Conservation (phyloP, 2,329 filamentous ascomycete genomes). For the Botrytis byssoidea region DNA sequence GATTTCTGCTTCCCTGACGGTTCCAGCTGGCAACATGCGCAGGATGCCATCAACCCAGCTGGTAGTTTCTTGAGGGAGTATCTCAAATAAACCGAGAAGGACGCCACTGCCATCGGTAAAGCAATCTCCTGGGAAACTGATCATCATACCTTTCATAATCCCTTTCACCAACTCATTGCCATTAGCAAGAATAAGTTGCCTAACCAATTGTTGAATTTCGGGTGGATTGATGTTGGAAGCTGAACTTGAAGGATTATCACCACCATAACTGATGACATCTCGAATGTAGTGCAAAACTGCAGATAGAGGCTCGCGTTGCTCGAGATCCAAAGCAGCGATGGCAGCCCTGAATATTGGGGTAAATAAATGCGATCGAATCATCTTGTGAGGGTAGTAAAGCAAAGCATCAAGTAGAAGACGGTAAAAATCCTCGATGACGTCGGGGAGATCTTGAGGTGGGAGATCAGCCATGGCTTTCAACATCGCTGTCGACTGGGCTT, state of each 20-base stretch:
- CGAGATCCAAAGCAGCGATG: conserved; percentile 79
- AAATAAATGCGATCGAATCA: conserved; percentile 77
- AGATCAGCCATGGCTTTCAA: conserved; percentile 85
- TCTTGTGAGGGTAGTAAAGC: conserved; percentile 84
- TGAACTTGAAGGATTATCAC: conserved; percentile 67
- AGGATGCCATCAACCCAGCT: conserved; percentile 83
- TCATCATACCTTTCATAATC: conserved; percentile 97
- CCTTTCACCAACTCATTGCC: conserved; percentile 82
- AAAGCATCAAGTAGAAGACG: conserved; percentile 87
- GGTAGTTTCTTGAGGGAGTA: conserved; percentile 76
- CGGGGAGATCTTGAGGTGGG: conserved; percentile 57
- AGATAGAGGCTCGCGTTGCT: conserved; percentile 88
- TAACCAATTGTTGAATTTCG: conserved; percentile 71
- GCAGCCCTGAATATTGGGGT: conserved; percentile 83
- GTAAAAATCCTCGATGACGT: conserved; percentile 76
- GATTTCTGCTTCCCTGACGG: conserved; percentile 75
- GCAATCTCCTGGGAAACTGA: conserved; percentile 93
- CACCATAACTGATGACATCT: conserved; percentile 86
- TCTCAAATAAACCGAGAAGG: conserved; percentile 83
- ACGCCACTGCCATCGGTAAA: conserved; percentile 93
- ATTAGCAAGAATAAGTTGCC: conserved; percentile 65
- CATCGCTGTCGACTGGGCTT: conserved; percentile 87
- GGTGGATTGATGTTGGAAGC: conserved; percentile 59
- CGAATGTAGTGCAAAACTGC: conserved; percentile 91
- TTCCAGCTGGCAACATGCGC: conserved; percentile 77